These are phyloP conservation scores for Fereydounia khargensis DNA, from an alignment of 1,284 basidiomycete species.

Conservation along the genomic window DNA sequence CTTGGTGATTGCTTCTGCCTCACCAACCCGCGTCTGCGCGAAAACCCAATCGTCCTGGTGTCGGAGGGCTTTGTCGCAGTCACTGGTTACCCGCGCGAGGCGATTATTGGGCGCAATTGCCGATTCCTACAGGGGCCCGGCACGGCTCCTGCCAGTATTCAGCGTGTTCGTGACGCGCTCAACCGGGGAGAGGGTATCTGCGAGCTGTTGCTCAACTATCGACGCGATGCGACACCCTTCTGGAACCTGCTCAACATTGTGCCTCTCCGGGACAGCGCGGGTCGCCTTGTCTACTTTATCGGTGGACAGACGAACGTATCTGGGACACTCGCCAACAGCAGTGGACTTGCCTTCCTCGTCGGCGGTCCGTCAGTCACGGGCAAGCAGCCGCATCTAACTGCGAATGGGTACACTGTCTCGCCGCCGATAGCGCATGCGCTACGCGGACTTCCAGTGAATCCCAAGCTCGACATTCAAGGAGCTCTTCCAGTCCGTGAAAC, in stretches of 20 bases:
- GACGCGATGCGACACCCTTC: conserved; percentile 33
- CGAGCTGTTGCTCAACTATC: conserved; percentile 51
- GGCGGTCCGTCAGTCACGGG: too few species aligned
- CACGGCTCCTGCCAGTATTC: conserved; percentile 19
- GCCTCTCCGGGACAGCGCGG: conserved; percentile 31
- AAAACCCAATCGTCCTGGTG: conserved; percentile 49
- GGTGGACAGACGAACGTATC: conserved; percentile 24
- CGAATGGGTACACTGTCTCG: too few species aligned
- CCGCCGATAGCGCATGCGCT: too few species aligned
- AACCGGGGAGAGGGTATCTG: conserved; percentile 14
- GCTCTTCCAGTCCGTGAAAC: too few species aligned
- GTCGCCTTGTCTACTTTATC: conserved; percentile 37
- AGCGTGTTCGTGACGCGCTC: conserved; percentile 25
- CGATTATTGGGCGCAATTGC: conserved; percentile 48
- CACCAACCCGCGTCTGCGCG: conserved; percentile 17
- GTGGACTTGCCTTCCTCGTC: conserved; percentile 12
- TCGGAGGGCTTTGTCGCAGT: conserved; percentile 32
- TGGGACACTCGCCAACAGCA: conserved; percentile 5
- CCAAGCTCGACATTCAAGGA: too few species aligned
- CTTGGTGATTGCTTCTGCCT: conserved; percentile 31
- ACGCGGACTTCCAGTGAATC: too few species aligned
- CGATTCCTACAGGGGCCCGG: conserved; percentile 44
- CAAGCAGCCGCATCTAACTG: too few species aligned
- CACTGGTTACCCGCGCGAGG: conserved; percentile 35
- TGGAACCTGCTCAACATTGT: conserved; percentile 44